Conservation (phyloP, 352 stramenopile genomes). For the Pythium folliculosum region DNA sequence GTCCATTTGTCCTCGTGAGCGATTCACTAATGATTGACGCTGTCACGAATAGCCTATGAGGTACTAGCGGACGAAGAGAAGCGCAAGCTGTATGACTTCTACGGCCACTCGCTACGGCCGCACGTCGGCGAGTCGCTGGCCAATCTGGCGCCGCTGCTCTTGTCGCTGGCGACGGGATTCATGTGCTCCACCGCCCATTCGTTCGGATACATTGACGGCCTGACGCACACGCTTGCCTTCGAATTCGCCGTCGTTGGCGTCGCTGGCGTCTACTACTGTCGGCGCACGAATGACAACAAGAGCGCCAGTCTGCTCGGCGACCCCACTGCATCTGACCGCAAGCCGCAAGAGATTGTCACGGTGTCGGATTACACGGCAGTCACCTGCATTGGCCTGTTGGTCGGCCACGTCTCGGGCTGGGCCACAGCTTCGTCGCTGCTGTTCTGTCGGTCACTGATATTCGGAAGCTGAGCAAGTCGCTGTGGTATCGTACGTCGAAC, state of each 20-base stretch:
- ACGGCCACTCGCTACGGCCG: conserved; percentile 61
- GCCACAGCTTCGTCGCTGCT: conserved; percentile 50
- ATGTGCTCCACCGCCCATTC: conserved; percentile 43
- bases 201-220: conserved; percentile 37
- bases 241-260: conserved; percentile 58
- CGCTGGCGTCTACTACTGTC: conserved; percentile 66
- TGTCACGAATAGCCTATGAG: conserved; percentile 51
- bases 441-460: conserved; percentile 57
- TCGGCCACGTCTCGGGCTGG: conserved; percentile 68
- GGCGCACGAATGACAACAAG: conserved; percentile 15
- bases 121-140: conserved; percentile 63
- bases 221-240: conserved; percentile 30
- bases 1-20: not conserved
- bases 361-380: conserved; percentile 75
- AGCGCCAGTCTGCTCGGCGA: conserved; percentile 17
- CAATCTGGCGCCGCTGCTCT: conserved; percentile 62
- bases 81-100: conserved; percentile 73
- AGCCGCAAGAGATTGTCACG: conserved; percentile 54
- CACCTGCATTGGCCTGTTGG: conserved; percentile 54
- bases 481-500: not conserved
- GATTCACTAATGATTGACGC: not conserved
- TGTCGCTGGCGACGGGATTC: conserved; percentile 62
- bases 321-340: conserved; percentile 17
- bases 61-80: conserved; percentile 78
- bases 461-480: conserved; percentile 28